These are phyloP conservation scores for Thalassiosira livingstoniorum DNA, from an alignment of 352 stramenopile genomes.

Conservation along the genomic window DNA sequence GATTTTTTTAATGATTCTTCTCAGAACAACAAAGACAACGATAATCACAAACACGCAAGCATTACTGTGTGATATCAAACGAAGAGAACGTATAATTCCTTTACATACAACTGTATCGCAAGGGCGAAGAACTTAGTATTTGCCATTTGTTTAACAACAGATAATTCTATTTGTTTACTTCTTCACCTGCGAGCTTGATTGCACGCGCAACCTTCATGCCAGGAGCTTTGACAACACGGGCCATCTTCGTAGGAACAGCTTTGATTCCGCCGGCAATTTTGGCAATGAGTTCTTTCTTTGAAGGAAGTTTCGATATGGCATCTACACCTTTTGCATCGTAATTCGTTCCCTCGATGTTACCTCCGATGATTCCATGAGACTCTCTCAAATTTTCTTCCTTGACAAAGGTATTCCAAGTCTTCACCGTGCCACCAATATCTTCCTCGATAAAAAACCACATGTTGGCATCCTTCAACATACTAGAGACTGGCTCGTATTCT, in stretches of 20 bases:
- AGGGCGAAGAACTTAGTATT: no score
- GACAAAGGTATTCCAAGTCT: conserved; percentile 80
- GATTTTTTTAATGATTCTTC: no score
- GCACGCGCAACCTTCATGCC: conserved; percentile 82
- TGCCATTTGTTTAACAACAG: no score
- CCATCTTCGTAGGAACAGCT: conserved; percentile 87
- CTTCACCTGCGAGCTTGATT: conserved; percentile 83
- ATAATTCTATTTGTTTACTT: conserved; percentile 30
- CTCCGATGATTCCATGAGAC: conserved; percentile 75
- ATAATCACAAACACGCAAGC: no score
- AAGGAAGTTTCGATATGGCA: conserved; percentile 86
- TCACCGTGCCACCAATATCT: conserved; percentile 85
- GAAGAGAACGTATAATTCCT: no score
- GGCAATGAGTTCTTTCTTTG: conserved; percentile 86
- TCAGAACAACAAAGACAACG: no score
- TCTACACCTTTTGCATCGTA: conserved; percentile 82
- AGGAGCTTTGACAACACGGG: conserved; percentile 85
- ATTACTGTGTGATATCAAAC: no score
- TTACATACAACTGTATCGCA: no score
- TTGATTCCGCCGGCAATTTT: conserved; percentile 86
- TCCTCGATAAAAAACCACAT: conserved; percentile 90
- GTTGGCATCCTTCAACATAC: conserved; percentile 84
- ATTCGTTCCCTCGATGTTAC: conserved; percentile 80
- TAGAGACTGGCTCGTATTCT: conserved; percentile 67
- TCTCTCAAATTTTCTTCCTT: conserved; percentile 82